These are phyloP conservation scores for Xylaria telfairii DNA, from an alignment of 495 filamentous ascomycete species.

Conservation along the genomic window DNA sequence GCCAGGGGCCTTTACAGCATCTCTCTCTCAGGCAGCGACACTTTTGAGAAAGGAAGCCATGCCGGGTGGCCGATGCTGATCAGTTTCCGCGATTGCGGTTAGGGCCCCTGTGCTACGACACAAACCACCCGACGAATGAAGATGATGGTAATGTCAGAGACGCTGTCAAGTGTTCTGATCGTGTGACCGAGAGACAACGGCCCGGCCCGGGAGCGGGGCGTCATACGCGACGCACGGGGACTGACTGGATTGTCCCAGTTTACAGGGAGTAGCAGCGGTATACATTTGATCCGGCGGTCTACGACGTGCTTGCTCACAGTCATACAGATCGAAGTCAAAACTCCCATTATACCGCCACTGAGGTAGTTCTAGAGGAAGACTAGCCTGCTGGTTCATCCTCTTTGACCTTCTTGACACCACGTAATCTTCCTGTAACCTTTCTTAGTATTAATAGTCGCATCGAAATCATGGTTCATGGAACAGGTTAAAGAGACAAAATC, in stretches of 20 bases:
- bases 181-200: not conserved
- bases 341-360: conserved; percentile 38
- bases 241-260: conserved; percentile 31
- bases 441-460: too few species aligned
- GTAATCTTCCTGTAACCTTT: not conserved
- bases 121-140: too few species aligned
- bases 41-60: too few species aligned
- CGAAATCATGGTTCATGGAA: too few species aligned
- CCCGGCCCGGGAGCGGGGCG: not conserved
- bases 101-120: too few species aligned
- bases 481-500: too few species aligned
- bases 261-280: conserved; percentile 58
- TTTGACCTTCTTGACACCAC: conserved; percentile 21
- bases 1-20: not conserved
- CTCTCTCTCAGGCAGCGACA: too few species aligned
- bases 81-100: too few species aligned
- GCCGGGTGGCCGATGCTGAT: too few species aligned
- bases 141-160: too few species aligned
- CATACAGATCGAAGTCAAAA: conserved; percentile 37
- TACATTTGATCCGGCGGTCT: conserved; percentile 57
- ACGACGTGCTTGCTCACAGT: conserved; percentile 50
- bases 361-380: conserved; percentile 56
- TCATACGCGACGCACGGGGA: not conserved
- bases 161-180: too few species aligned
- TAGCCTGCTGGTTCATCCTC: conserved; percentile 37